A percentile compares a stretch with the other conserved stretches of the same genome.
Evolutionary conservation across 306 rosid species (phyloP).

Genomic region (Corylus heterophylla): DNA sequence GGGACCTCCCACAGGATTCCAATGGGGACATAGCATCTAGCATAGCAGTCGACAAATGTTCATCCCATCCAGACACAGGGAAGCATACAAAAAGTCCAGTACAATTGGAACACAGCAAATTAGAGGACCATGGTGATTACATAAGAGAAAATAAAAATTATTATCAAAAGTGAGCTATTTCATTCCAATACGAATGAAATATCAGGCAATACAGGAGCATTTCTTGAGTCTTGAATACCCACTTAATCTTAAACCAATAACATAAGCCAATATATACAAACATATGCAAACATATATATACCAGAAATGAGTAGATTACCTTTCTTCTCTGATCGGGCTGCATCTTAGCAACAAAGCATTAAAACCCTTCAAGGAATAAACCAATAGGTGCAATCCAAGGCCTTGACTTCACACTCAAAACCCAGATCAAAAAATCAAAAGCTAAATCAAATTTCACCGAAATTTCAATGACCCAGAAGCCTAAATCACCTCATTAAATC

Average conservation of each 20-base stretch:
- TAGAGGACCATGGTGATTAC: conserved; percentile 13
- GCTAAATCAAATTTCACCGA: conserved; percentile 16
- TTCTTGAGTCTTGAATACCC: not conserved
- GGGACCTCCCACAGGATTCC: conserved; percentile 15
- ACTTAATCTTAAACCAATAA: conserved; percentile 3
- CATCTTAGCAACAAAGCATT: conserved; percentile 65
- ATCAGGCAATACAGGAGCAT: not conserved
- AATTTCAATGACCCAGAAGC: conserved; percentile 41
- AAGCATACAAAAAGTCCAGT: conserved; percentile 19
- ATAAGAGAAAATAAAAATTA: conserved; percentile 9
- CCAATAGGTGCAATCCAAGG: conserved; percentile 47
- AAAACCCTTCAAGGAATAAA: conserved; percentile 29
- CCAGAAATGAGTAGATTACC: conserved; percentile 46
- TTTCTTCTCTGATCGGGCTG: conserved; percentile 88
- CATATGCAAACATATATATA: not conserved
- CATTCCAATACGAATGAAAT: not conserved
- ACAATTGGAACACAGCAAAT: conserved; percentile 21
- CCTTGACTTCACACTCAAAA: conserved; percentile 36
- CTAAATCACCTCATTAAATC: conserved; percentile 29
- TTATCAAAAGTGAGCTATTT: not conserved
- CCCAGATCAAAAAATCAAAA: conserved; percentile 39
- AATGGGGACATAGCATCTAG: conserved; percentile 13
- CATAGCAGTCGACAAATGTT: conserved; percentile 13
- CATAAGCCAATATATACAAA: not conserved
- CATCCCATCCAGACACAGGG: conserved; percentile 15